These are phyloP conservation scores for Kwoniella shandongensis DNA, from an alignment of 768 basidiomycete species.

Conservation along the genomic window DNA sequence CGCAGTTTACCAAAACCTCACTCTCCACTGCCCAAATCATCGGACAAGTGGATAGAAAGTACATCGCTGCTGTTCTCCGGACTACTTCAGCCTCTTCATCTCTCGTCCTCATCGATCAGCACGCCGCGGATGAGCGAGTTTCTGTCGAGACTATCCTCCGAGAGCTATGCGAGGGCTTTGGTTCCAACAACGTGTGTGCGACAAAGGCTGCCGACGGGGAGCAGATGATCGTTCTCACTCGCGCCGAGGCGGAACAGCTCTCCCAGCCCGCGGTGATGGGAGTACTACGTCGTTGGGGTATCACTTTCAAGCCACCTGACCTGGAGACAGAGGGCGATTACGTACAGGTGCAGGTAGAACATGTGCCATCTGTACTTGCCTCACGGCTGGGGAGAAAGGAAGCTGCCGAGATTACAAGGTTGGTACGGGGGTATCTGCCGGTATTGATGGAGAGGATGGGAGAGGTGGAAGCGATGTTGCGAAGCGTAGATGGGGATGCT, in stretches of 20 bases:
- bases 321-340: conserved; percentile 16
- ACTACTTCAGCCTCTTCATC: conserved; percentile 20
- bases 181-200: conserved; percentile 55
- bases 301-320: conserved; percentile 22
- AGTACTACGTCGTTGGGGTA: conserved; percentile 47
- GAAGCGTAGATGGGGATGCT: not conserved
- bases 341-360: conserved; percentile 19
- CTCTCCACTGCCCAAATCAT: conserved; percentile 65
- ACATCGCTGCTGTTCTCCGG: conserved; percentile 66
- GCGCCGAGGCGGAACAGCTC: conserved; percentile 63
- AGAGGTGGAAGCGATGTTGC: conserved; percentile 30
- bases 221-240: conserved; percentile 66
- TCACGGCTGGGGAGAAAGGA: conserved; percentile 46
- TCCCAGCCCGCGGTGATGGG: conserved; percentile 25
- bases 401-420: conserved; percentile 70
- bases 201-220: conserved; percentile 58
- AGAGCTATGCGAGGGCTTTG: conserved; percentile 68
- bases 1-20: conserved; percentile 57
- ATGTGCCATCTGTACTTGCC: conserved; percentile 34
- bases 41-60: conserved; percentile 86
- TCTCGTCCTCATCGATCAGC: conserved; percentile 88
- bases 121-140: conserved; percentile 95
- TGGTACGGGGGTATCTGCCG: conserved; percentile 71
- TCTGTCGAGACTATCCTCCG: conserved; percentile 80
- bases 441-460: conserved; percentile 59